These are phyloP conservation scores for Knoxdaviesia capensis DNA, from an alignment of 2,329 filamentous ascomycete genomes.

Conservation along the genomic window DNA sequence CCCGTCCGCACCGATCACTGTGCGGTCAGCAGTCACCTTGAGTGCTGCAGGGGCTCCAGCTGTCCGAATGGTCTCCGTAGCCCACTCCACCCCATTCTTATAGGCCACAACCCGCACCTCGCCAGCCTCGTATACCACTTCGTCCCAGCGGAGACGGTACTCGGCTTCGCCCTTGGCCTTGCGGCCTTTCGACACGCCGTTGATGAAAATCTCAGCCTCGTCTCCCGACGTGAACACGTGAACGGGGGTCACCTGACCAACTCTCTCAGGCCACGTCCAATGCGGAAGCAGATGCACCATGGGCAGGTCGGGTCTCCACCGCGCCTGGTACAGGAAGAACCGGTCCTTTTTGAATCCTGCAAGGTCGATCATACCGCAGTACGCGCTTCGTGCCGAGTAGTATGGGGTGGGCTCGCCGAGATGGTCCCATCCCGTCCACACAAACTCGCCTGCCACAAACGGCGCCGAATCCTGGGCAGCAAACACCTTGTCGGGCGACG, in stretches of 20 bases:
- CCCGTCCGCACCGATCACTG: slow-evolving; percentile 18
- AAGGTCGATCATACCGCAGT: slow-evolving; percentile 35
- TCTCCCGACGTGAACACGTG: slow-evolving; percentile 31
- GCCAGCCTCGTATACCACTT: slow-evolving; percentile 25
- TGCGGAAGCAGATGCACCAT: slow-evolving; percentile 34
- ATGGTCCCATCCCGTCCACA: slow-evolving; percentile 31
- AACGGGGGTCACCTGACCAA: slow-evolving; percentile 26
- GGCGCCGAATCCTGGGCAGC: slow-evolving; percentile 22
- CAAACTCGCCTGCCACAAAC: slow-evolving; percentile 32
- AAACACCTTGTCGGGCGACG: slow-evolving; percentile 33
- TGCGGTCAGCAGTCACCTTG: slow-evolving; percentile 18
- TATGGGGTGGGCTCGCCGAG: slow-evolving; percentile 30
- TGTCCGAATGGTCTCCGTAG: slow-evolving; percentile 18
- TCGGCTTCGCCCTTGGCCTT: slow-evolving; percentile 12
- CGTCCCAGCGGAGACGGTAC: slow-evolving; percentile 34
- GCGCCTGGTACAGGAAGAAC: slow-evolving; percentile 32
- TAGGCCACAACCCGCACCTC: slow-evolving; percentile 25
- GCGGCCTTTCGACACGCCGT: slow-evolving; percentile 23
- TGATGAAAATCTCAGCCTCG: slow-evolving; percentile 33
- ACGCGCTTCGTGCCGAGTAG: slow-evolving; percentile 24
- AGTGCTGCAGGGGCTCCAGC: slow-evolving; percentile 18
- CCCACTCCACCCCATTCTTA: slow-evolving; percentile 26
- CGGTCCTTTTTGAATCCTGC: slow-evolving; percentile 36
- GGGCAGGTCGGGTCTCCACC: slow-evolving; percentile 25
- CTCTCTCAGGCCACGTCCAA: slow-evolving; percentile 31